Evolutionary conservation across 208 protist species (phyloP), one percentile per base, ranked within the genome.

Genomic region (Leishmania tarentolae): DNA sequence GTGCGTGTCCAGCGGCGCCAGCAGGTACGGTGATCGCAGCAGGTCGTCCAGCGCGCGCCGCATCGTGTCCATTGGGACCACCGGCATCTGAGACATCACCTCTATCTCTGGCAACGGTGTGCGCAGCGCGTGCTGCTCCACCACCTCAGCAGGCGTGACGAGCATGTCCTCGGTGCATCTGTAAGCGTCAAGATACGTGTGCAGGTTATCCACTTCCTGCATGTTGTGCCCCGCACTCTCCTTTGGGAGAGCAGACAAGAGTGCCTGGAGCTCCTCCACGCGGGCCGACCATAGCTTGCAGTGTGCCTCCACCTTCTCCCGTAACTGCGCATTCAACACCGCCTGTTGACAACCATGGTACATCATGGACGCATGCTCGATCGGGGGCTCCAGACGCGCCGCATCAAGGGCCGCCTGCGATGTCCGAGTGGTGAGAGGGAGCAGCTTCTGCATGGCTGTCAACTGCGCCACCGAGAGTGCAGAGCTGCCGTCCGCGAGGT

Each of bases 341-440:
- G 83, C 83, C 80, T 97, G 93, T 86, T 97, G 93, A 15, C 89
- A 95, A 72, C 83, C 91, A 81, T 97, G 93, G 86, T 93, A 95
- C 68, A 84, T 79, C 37, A 83, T 61, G 17, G 76, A 90, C 7
- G 83, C 88, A 78, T 88, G 81, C 53, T 87, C 75, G 61, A 97
- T 93, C 1, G 93, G 92, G 0, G 73, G 83, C 78, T 87, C 85
- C 50, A 93, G 82, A 66, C 69, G 35, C 4, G 85, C 87, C 50
- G 80, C 71, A 1, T 52, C 53, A 15, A 89, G 68, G 47, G 88
- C 86, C 80, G 90, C 75, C 68, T 84, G 24, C 69, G 81, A 57
- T 66, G 70, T 78, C 75, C 86, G 74, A 7, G 71, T 68, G 35
- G 81, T 74, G 2, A 76, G 5, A 4, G 82, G 73, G 37, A 83